Percentiles rank a stretch among this genome's conserved stretches.
phyloP scores from a whole-genome alignment of 176 grass and related monocot genomes.

The Sorghum bicolor region DNA sequence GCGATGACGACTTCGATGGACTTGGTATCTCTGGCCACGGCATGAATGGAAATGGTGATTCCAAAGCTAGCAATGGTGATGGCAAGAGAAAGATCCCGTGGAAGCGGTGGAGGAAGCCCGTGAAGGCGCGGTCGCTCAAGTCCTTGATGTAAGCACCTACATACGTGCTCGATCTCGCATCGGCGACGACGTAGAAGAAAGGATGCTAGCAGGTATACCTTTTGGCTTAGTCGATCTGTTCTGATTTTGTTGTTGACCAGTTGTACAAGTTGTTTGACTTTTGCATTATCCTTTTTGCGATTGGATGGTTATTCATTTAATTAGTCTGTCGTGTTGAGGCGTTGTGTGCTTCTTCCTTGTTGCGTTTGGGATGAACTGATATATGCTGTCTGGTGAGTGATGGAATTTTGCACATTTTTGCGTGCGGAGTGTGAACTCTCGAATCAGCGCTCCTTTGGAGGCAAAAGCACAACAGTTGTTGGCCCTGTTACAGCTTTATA shows the following conservation, averaged over 20 bases:
- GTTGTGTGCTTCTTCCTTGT: too few relatives aligned
- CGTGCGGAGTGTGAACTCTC: neutral
- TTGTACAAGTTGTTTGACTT: neutral
- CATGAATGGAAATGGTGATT: neutral
- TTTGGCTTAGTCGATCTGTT: neutral
- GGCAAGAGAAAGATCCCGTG: neutral
- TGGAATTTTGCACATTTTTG: neutral
- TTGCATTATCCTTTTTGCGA: neutral
- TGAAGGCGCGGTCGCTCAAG: slow-evolving; percentile 56
- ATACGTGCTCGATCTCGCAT: neutral
- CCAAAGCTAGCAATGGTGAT: neutral
- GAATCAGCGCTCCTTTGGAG: neutral
- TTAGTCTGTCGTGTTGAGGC: neutral
- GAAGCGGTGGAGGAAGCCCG: slow-evolving; percentile 50
- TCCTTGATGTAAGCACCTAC: slow-evolving; percentile 32
- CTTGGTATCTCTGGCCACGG: neutral
- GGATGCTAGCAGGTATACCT: neutral
- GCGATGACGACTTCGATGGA: neutral
- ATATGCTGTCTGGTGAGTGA: neutral
- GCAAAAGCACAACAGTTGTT: neutral
- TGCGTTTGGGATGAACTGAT: neutral
- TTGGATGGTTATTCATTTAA: neutral
- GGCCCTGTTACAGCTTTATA: too few relatives aligned
- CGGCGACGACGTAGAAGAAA: neutral
- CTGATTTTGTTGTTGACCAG: neutral